Evolutionary conservation across 164 flowering plant species (phyloP).

Genomic region (Protea cynaroides): DNA sequence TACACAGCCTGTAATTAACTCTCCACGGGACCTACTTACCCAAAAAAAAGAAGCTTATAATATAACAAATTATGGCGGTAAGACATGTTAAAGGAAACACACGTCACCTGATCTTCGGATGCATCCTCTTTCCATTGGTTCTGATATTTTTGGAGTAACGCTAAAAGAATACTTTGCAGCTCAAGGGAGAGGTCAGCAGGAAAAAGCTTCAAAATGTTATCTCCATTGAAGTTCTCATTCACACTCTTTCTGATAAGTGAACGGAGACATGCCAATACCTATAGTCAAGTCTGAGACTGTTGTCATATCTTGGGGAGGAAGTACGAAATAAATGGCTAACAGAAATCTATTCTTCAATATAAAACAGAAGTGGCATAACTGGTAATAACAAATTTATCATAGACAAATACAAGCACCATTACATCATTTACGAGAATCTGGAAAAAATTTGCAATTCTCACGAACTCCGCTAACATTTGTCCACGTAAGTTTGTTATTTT

Average conservation of each 20-base stretch:
- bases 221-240: slow-evolving; percentile 20
- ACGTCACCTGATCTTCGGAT: slow-evolving; percentile 33
- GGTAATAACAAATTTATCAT: neutral
- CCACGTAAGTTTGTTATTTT: too few species aligned
- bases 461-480: too few species aligned
- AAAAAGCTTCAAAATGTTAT: slow-evolving; percentile 42
- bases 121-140: slow-evolving; percentile 44
- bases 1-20: neutral
- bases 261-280: slow-evolving; percentile 63
- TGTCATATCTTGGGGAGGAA: neutral
- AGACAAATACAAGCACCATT: neutral
- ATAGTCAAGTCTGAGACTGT: slow-evolving; percentile 1
- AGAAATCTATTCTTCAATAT: neutral
- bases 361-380: neutral
- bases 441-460: neutral
- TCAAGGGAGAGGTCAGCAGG: slow-evolving; percentile 40
- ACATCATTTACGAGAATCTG: neutral
- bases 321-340: neutral
- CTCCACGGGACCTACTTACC: too few species aligned
- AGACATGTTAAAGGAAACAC: neutral
- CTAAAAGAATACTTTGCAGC: slow-evolving; percentile 32
- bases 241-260: slow-evolving; percentile 44
- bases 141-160: slow-evolving; percentile 36
- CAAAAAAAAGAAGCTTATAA: too few species aligned
- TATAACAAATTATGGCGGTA: too few species aligned